Evolutionary conservation across 768 basidiomycete genomes (phyloP).

Genomic region (Lentinula aciculospora): DNA sequence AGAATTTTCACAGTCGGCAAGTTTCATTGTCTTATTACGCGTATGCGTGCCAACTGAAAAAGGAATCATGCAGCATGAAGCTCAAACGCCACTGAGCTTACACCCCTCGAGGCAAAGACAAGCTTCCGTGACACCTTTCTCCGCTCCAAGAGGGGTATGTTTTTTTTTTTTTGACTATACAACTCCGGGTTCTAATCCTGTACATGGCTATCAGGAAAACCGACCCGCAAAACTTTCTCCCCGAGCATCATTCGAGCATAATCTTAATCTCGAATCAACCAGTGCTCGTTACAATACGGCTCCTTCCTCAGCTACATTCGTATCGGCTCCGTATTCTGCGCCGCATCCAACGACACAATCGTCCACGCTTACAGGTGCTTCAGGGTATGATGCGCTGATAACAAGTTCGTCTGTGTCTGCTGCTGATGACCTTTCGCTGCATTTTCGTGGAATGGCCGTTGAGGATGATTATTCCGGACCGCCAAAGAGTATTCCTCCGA

Average conservation of each 20-base stretch:
- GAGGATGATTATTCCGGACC: conserved; percentile 47
- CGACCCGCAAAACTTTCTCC: conserved; percentile 46
- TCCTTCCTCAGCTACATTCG: conserved; percentile 39
- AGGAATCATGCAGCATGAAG: conserved; percentile 28
- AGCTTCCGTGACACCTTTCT: conserved; percentile 30
- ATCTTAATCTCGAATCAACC: conserved; percentile 33
- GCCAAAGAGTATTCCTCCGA: conserved; percentile 21
- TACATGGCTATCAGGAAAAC: conserved; percentile 34
- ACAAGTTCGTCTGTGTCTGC: conserved; percentile 26
- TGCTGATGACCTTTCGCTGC: conserved; percentile 49
- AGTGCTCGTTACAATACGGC: conserved; percentile 34
- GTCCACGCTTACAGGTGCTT: conserved; percentile 7
- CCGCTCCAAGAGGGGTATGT: conserved; percentile 36
- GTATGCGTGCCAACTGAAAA: neutral
- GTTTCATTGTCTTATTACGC: conserved; percentile 14
- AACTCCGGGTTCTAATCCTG: neutral
- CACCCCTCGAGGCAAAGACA: conserved; percentile 45
- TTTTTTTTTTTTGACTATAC: conserved; percentile 8
- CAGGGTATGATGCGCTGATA: conserved; percentile 11
- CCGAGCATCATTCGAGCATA: conserved; percentile 46
- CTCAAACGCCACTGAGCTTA: conserved; percentile 34
- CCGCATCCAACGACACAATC: neutral
- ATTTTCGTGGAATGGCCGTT: conserved; percentile 57
- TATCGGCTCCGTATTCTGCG: conserved; percentile 12
- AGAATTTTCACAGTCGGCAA: conserved; percentile 44